Conservation (phyloP, 805 yeast genomes). For the Candida cerambycidarum region DNA sequence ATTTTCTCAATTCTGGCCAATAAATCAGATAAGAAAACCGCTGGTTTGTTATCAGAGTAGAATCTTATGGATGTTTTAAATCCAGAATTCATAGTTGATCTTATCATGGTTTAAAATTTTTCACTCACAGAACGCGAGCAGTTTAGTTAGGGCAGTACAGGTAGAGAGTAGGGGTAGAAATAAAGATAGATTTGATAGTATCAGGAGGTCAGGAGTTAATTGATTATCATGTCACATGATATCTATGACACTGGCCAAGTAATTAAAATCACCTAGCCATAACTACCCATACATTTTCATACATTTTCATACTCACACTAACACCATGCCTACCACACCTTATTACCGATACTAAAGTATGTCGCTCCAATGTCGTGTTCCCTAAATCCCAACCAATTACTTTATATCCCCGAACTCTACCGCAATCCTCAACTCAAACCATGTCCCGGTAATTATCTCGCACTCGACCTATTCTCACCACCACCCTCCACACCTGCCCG, state of each 20-base stretch:
- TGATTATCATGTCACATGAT: too few species aligned
- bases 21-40: constrained; percentile 32
- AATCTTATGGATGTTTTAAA: constrained; percentile 9
- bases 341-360: background rate
- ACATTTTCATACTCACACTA: too few species aligned
- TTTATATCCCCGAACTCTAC: constrained; percentile 1
- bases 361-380: background rate
- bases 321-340: too few species aligned
- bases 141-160: background rate
- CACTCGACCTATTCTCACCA: background rate
- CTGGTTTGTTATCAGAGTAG: constrained; percentile 12
- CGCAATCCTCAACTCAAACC: background rate
- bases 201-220: too few species aligned
- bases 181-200: too few species aligned
- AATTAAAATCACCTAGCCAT: background rate
- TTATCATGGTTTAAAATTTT: background rate
- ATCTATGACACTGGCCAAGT: too few species aligned
- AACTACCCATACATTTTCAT: background rate
- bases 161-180: background rate
- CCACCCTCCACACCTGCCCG: background rate
- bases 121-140: constrained; percentile 1
- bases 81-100: background rate
- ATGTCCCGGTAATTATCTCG: background rate
- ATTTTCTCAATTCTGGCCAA: constrained; percentile 35
- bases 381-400: constrained; percentile 2